Evolutionary conservation across 1,284 basidiomycete genomes (phyloP).

Genomic region (Malassezia restricta): DNA sequence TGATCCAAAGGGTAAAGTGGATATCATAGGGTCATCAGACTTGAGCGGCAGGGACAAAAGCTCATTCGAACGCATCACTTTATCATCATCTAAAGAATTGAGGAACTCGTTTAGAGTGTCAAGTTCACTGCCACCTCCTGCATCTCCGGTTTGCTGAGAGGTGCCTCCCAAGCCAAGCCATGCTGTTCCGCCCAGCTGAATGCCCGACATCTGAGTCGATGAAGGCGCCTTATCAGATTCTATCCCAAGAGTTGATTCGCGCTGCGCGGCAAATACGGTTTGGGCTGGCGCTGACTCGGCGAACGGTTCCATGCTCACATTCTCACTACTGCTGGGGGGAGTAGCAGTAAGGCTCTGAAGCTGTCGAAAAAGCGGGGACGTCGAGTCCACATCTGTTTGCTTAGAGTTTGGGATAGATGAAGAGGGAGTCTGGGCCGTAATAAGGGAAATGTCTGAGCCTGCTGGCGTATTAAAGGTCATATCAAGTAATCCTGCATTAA

Average conservation of each 20-base stretch:
- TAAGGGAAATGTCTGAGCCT: neutral
- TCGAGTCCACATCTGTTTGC: neutral
- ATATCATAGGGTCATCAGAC: neutral
- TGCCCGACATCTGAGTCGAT: neutral
- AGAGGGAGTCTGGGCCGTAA: neutral
- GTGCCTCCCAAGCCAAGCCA: constrained; percentile 38
- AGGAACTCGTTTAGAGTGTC: constrained; percentile 39
- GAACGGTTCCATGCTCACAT: neutral
- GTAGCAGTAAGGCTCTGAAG: neutral
- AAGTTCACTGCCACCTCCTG: constrained; percentile 36
- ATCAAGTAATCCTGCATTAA: neutral
- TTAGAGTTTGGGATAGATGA: neutral
- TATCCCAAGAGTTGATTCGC: neutral
- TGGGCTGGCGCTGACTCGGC: neutral
- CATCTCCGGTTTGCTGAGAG: constrained; percentile 24
- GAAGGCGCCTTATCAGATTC: neutral
- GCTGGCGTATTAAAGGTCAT: neutral
- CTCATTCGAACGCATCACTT: neutral
- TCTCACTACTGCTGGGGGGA: neutral
- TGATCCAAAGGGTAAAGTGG: neutral
- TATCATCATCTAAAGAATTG: constrained; percentile 30
- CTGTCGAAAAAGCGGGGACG: neutral
- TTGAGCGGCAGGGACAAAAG: neutral
- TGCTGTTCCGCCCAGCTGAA: constrained; percentile 31
- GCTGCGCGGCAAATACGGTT: neutral